Percentiles rank a stretch among this genome's conserved stretches.
Evolutionary conservation across 1,139 yeast genomes (phyloP).

Genomic region (Blastobotrys raffinosifermentans): DNA sequence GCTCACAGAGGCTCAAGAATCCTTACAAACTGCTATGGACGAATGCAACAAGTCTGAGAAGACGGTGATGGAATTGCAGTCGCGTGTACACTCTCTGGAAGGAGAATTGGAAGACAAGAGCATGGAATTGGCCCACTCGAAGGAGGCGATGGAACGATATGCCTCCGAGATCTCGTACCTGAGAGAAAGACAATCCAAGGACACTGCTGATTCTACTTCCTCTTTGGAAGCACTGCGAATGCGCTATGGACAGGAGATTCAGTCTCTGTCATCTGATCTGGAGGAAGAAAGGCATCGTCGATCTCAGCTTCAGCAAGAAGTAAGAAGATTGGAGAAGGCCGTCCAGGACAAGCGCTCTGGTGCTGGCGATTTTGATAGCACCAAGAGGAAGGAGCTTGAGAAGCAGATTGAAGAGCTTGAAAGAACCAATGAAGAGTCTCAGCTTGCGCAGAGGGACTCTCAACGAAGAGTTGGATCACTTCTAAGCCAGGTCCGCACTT

Average conservation of each 20-base stretch:
- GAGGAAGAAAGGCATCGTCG: constrained; percentile 46
- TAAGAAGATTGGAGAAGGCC: constrained; percentile 41
- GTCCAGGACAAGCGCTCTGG: constrained; percentile 15
- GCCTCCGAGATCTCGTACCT: constrained; percentile 44
- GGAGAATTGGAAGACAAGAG: constrained; percentile 54
- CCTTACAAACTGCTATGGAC: constrained; percentile 48
- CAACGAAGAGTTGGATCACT: constrained; percentile 33
- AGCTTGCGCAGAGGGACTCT: constrained; percentile 34
- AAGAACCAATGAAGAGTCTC: constrained; percentile 44
- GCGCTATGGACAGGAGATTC: constrained; percentile 51
- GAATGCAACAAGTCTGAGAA: constrained; percentile 58
- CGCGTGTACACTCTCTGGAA: constrained; percentile 50
- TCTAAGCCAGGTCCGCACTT: constrained; percentile 31
- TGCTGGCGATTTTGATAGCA: constrained; percentile 15
- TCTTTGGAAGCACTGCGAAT: constrained; percentile 32
- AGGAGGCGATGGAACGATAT: constrained; percentile 40
- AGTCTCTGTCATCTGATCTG: constrained; percentile 52
- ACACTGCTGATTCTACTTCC: constrained; percentile 21
- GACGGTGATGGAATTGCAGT: constrained; percentile 50
- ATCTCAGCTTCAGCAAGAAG: constrained; percentile 49
- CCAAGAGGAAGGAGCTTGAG: constrained; percentile 43
- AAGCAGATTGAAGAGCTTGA: constrained; percentile 46
- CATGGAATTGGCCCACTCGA: constrained; percentile 49
- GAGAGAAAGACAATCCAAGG: constrained; percentile 25
- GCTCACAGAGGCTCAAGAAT: constrained; percentile 48